Conservation (phyloP, 345 rosid genomes). For the Pseudoturritis turrita region DNA sequence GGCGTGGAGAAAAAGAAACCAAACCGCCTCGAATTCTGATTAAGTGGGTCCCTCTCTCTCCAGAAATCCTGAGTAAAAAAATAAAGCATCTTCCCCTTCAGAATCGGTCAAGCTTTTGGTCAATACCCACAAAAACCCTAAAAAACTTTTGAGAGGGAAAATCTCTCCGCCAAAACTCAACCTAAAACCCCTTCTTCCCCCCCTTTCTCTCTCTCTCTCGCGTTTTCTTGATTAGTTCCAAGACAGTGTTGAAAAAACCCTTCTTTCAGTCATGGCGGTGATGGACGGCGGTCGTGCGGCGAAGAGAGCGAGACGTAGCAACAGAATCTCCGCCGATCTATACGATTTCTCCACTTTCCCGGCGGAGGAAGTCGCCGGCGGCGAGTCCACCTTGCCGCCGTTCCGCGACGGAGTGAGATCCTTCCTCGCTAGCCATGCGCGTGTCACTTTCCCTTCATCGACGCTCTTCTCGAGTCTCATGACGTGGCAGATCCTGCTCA, state of each 20-base stretch:
- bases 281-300: constrained; percentile 40
- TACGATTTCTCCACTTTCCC: constrained; percentile 48
- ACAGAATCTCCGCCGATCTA: constrained; percentile 49
- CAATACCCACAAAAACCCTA: constrained; percentile 20
- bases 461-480: constrained; percentile 48
- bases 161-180: constrained; percentile 23
- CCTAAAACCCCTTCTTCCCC: neutral
- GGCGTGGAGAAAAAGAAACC: constrained; percentile 19
- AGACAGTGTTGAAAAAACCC: neutral
- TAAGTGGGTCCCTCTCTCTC: constrained; percentile 2
- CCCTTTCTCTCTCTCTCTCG: neutral
- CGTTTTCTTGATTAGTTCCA: neutral
- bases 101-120: constrained; percentile 28
- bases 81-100: neutral
- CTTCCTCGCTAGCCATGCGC: constrained; percentile 48
- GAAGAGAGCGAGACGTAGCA: constrained; percentile 46
- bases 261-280: constrained; percentile 23
- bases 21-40: constrained; percentile 22
- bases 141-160: constrained; percentile 28
- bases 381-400: constrained; percentile 25
- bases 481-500: constrained; percentile 58
- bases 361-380: neutral
- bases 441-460: constrained; percentile 43
- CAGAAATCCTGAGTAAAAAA: neutral
- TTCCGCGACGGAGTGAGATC: constrained; percentile 41